Percentiles rank a stretch among this genome's conserved stretches.
Conservation (phyloP, 495 filamentous ascomycete genomes). For the Neurospora intermedia region DNA sequence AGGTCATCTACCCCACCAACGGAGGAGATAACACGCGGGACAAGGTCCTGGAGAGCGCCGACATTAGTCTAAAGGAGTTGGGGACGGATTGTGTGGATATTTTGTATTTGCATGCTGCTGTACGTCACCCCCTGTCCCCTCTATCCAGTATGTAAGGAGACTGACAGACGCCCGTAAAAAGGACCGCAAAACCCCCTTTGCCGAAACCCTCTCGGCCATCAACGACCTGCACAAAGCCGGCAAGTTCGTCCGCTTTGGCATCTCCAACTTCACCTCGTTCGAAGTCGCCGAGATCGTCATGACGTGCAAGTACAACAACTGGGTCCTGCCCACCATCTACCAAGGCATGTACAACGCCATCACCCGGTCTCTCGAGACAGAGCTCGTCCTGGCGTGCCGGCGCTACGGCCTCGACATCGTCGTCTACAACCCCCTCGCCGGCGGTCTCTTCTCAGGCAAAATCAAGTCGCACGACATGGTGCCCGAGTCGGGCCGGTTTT, state of each 20-base stretch:
- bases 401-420: conserved; percentile 81
- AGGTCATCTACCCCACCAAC: conserved; percentile 52
- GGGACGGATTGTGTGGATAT: conserved; percentile 73
- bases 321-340: conserved; percentile 60
- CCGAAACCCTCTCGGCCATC: conserved; percentile 65
- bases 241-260: conserved; percentile 72
- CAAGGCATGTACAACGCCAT: conserved; percentile 62
- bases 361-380: conserved; percentile 66
- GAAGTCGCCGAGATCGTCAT: conserved; percentile 86
- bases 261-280: conserved; percentile 80
- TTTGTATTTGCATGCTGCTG: conserved; percentile 75
- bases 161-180: background rate
- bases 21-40: conserved; percentile 51
- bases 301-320: conserved; percentile 67
- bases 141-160: too few species aligned
- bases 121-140: background rate
- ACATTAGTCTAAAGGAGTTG: conserved; percentile 59
- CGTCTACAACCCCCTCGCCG: conserved; percentile 83
- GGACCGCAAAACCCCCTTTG: conserved; percentile 67
- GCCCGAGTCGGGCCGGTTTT: conserved; percentile 61
- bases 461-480: conserved; percentile 55
- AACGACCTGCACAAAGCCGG: conserved; percentile 78
- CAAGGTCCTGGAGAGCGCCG: conserved; percentile 46
- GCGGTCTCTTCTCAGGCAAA: conserved; percentile 77
- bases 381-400: conserved; percentile 69